Percentiles rank a stretch among this genome's conserved stretches.
These are phyloP conservation scores for Xerocomellus chrysenteron DNA, from an alignment of 768 basidiomycete genomes.

Conservation along the genomic window DNA sequence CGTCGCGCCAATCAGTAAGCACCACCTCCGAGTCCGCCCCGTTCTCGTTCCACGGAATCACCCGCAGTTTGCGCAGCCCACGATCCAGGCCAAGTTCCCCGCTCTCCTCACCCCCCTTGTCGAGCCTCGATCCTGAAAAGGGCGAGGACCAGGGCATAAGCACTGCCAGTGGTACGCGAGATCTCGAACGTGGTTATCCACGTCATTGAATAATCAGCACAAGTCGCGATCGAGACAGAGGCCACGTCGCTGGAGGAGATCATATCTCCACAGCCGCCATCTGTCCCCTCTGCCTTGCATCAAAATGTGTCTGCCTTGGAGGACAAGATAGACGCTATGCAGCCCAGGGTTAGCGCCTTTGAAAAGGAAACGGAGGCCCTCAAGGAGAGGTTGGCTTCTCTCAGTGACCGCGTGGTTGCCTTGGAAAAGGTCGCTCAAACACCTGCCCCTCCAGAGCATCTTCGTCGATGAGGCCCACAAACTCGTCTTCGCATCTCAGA, in stretches of 20 bases:
- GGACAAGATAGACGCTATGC: background rate
- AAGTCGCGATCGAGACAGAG: background rate
- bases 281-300: background rate
- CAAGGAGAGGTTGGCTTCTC: slow-evolving; percentile 1
- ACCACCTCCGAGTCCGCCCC: background rate
- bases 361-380: slow-evolving; percentile 1
- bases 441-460: background rate
- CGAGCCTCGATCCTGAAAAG: background rate
- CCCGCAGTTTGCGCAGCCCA: background rate
- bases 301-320: background rate
- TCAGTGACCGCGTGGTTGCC: slow-evolving; percentile 1
- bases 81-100: slow-evolving; percentile 10
- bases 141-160: background rate
- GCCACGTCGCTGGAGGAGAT: background rate
- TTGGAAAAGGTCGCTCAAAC: slow-evolving; percentile 2
- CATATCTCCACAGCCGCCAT: background rate
- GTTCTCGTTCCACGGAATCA: background rate
- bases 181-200: background rate
- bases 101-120: slow-evolving; percentile 16
- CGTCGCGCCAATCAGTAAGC: slow-evolving; percentile 1
- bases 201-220: slow-evolving; percentile 1
- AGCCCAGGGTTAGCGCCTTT: background rate
- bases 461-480: slow-evolving; percentile 1
- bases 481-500: background rate
- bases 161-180: background rate